Base-by-base conservation (phyloP, 257 asterid species). In the Solanum bulbocastanum region DNA sequence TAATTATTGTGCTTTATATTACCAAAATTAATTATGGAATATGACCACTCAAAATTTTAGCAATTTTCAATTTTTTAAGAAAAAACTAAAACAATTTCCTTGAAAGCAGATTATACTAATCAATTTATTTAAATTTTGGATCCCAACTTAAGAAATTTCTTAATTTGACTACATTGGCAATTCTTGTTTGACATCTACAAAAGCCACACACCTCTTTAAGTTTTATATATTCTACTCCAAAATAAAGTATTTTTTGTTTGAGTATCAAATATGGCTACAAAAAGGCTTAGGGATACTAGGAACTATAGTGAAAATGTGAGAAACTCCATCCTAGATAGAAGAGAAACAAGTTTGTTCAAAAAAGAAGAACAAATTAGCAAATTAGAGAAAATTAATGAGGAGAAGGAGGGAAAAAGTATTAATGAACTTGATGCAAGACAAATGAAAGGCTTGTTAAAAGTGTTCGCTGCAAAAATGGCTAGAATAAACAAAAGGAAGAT, bases 181-280 rank as follows among this genome's bases (percentile, higher is more conserved):
- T 30, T 69, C 76, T 15, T 69, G 76, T 69, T 32, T 20, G 40
- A 39, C 39, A 69, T 32, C 76, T 69, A 30, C 33, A 69, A 69
- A 69, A 69, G 76, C 12, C 39, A 15, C 39, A 15, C n/a, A 69
- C 23, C 76, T 30, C 23, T 32, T 69, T 40, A 69, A 69, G 76
- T 30, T 69, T 68, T 69, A 30, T 32, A 69, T 32, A 32, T 32
- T 69, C 40, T 69, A 69, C 39, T 69, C 76, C 39, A 14, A 30
- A 69, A 32, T 10, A 6, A 69, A 14, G 37, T 69, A 9, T 20
- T 30, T 30, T 30, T 69, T 69, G 1, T 40, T 69, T 14, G 23
- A 69, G 39, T 69, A 30, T 30, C 23, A 46, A 89, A 62, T 87
- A 93, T 92, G 93, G 90, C 92, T 25, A 83, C 88, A 25, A 91